Base-by-base conservation (phyloP, 2,329 filamentous ascomycete species). In the Dactylellina leptospora region DNA sequence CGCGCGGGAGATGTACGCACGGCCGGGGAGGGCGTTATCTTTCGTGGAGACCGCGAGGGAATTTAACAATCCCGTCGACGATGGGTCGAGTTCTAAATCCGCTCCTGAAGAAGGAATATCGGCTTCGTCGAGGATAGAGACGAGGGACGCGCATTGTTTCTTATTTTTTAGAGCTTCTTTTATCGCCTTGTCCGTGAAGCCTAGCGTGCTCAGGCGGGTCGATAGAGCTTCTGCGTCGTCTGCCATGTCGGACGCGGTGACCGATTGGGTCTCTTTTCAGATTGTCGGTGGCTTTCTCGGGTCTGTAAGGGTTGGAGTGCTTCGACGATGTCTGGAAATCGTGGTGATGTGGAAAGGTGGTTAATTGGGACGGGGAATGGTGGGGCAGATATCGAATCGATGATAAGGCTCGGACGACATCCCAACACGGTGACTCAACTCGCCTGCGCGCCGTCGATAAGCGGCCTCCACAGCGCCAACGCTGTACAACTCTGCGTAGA, bases 91-190 rank as follows among this genome's bases (percentile, higher is more conserved):
- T 3, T 62, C 18, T 11, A 45, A 20, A 11, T 54, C 30, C 3
- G 66, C 40, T 9, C 60, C 66, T 4, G 60, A 64, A 18, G 59
- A 42, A 6, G 50, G 45, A 22, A 76, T 50, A 10, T 53, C 51
- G 23, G 68, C 75, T 64, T 76, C 76, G 28, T 73, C 55, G 18
- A 76, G 60, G 27, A 76, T 64, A 23, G 74, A 64, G 30, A 71
- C 47, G 50, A 74, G 75, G 9, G 75, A 53, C 13, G 74, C 25
- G 22, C 73, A 66, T 38, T 76, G 68, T 63, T 77, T 77, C 45
- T 76, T 76, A 51, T 77, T 77, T 48, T 72, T 75, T n/a, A 75
- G 56, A 5, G 75, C 70, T 55, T 77, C 76, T 54, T 76, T 75
- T 44, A 77, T 75, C n/a, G 74, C 62, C 44, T 77, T 77, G 33